Conservation (phyloP, 2,329 filamentous ascomycete genomes). For the Allantophomopsis lycopodina region DNA sequence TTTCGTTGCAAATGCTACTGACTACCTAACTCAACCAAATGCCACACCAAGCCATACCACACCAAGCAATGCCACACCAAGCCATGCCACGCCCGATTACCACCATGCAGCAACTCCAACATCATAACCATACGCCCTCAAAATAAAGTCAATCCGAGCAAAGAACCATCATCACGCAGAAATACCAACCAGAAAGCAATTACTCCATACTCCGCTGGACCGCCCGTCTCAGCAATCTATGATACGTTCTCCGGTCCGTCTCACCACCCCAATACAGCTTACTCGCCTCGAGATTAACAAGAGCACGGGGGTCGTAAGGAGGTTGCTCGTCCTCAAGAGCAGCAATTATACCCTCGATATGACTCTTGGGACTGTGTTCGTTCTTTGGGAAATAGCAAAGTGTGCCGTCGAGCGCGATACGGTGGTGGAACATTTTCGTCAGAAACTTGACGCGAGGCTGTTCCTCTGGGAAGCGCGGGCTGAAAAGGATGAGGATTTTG, state of each 20-base stretch:
- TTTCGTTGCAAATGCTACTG: too few relatives aligned
- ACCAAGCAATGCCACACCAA: too few relatives aligned
- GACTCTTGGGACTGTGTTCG: conserved; percentile 64
- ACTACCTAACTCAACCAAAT: too few relatives aligned
- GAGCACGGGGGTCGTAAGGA: conserved; percentile 78
- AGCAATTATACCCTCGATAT: conserved; percentile 72
- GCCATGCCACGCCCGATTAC: too few relatives aligned
- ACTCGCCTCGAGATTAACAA: conserved; percentile 76
- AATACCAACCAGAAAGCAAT: too few relatives aligned
- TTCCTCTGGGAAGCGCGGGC: conserved; percentile 74
- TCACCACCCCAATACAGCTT: conserved; percentile 74
- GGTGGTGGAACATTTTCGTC: conserved; percentile 76
- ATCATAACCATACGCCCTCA: too few relatives aligned
- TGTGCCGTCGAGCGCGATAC: conserved; percentile 66
- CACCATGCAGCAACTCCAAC: too few relatives aligned
- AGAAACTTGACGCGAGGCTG: conserved; percentile 75
- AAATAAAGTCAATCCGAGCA: too few relatives aligned
- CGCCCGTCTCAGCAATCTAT: conserved; percentile 63
- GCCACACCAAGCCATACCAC: too few relatives aligned
- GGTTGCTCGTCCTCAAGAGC: conserved; percentile 79
- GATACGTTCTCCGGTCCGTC: conserved; percentile 75
- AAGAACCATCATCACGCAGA: too few relatives aligned
- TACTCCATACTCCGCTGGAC: conserved; percentile 57
- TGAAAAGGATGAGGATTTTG: conserved; percentile 65
- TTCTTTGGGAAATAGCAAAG: conserved; percentile 68